Conservation (phyloP, 768 basidiomycete genomes). For the Tulasnella sp. region DNA sequence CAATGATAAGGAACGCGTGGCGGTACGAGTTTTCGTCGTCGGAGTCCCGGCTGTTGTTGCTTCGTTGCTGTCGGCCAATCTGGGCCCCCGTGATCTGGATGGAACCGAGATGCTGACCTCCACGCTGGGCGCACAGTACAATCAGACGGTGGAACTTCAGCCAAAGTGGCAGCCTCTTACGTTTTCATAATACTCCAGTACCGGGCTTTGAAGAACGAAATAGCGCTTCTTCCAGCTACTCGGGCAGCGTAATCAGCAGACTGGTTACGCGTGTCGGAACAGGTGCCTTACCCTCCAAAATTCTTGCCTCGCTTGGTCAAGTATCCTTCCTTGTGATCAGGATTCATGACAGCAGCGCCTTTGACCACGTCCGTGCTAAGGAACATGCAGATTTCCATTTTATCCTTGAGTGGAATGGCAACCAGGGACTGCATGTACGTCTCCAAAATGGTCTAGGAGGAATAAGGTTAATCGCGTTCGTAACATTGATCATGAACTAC, state of each 20-base stretch:
- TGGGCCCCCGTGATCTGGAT: constrained; percentile 91
- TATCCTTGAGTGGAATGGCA: constrained; percentile 79
- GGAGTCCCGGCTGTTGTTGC: constrained; percentile 52
- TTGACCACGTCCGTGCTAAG: constrained; percentile 87
- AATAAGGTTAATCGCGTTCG: not conserved
- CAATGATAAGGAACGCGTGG: constrained; percentile 97
- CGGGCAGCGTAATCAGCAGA: not conserved
- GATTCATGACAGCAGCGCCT: constrained; percentile 69
- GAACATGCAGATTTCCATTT: constrained; percentile 88
- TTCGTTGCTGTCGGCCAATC: constrained; percentile 90
- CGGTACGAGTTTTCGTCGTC: constrained; percentile 93
- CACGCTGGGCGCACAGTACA: constrained; percentile 55
- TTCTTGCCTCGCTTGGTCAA: constrained; percentile 96
- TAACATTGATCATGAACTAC: not conserved
- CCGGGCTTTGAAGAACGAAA: constrained; percentile 89
- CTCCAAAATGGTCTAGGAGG: constrained; percentile 57
- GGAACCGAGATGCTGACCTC: constrained; percentile 87
- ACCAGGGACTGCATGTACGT: constrained; percentile 84
- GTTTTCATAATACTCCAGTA: constrained; percentile 92
- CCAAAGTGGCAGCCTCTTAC: constrained; percentile 58
- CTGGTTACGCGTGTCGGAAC: not conserved
- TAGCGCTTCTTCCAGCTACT: constrained; percentile 84
- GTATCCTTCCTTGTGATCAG: constrained; percentile 91
- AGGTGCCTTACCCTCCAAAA: constrained; percentile 70
- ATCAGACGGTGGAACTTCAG: constrained; percentile 17